Evolutionary conservation across 164 flowering plant genomes (phyloP), one percentile per base, ranked within the genome.

Genomic region (Akebia trifoliata): DNA sequence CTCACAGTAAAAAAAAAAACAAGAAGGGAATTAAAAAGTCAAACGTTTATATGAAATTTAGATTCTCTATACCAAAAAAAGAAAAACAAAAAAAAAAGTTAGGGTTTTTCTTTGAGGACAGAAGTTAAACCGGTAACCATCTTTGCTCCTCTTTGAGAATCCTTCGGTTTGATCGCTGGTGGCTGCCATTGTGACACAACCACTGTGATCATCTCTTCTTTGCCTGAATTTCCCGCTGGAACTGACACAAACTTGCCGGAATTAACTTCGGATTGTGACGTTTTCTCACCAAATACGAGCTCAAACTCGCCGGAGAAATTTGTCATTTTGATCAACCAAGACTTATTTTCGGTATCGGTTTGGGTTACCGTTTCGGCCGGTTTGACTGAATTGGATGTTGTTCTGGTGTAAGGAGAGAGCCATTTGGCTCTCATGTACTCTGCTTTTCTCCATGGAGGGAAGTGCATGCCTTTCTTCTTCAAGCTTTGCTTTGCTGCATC

Each of bases 401-500:
- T 61, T 51, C 75, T 65, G 87, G 84, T n/a, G 63, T 68, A 67
- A 34, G 85, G 74, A 28, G 97, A 75, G 42, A 84, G 82, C 95
- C 93, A 87, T 57, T 87, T 87, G 22, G 93, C 77, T 38, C 65
- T 67, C 57, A 90, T 76, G 71, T 90, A 90, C 14, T 82, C 90
- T 0, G 80, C 75, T 57, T 77, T 85, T 34, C 97, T 69, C 97
- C 97, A 89, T 0, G 96, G 98, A 2, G 96, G 95, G 36, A 80
- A 39, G 54, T 71, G 85, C 90, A 88, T 78, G 5, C 90, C 92
- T 62, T 81, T 85, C 85, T 83, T 85, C 78, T 76, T 83, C 71
- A 89, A 62, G 71, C 93, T 86, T 67, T 75, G 87, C 38, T 68
- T 87, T 0, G 90, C 90, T 3, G 91, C 94, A 48, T 90, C 95